Base-by-base conservation (phyloP, 2,329 filamentous ascomycete species). In the Lachnellula occidentalis region DNA sequence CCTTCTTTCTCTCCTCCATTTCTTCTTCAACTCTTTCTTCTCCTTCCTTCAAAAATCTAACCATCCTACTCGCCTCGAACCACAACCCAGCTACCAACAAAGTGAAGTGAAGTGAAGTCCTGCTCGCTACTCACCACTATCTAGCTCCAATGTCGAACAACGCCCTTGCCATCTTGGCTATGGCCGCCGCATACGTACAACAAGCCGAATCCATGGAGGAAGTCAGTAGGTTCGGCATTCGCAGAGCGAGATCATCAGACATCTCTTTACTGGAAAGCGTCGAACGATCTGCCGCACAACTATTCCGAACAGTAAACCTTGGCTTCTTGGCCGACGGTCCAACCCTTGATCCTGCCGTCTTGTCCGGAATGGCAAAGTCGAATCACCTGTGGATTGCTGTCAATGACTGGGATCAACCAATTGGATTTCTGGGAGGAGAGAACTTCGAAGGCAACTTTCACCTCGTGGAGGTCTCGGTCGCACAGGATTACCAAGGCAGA, bases 311-410 rank as follows among this genome's bases (percentile, higher is more conserved):
- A 15, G 63, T 58, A 24, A 57, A 58, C 43, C 53, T 67, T 11
- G 62, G 59, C 19, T 55, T 58, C 39, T 53, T 65, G 14, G 54
- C 59, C 15, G 59, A 64, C 36, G 54, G 60, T 22, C 54, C 60
- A 14, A 64, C 63, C 17, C 46, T 69, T 14, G 58, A 64, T 39
- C 58, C 59, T 11, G 48, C 52, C 21, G 34, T 58, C 12, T 54
- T 68, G 5, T 47, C 50, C 31, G 31, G 48, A 11, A 64, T 68
- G 58, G 51, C 59, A 12, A 51, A 64, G 19, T 50, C 58, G 21
- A 58, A 62, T 11, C 61, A 67, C 45, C 65, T 68, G 22, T 67
- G 64, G 66, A 54, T 68, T 22, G 66, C 64, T 15, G 60, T 59
- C 27, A 56, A 66, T 48, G 48, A 55, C 27, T 59, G 58, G 55